Conservation (phyloP, 768 basidiomycete genomes). For the Dentipellis sp. region DNA sequence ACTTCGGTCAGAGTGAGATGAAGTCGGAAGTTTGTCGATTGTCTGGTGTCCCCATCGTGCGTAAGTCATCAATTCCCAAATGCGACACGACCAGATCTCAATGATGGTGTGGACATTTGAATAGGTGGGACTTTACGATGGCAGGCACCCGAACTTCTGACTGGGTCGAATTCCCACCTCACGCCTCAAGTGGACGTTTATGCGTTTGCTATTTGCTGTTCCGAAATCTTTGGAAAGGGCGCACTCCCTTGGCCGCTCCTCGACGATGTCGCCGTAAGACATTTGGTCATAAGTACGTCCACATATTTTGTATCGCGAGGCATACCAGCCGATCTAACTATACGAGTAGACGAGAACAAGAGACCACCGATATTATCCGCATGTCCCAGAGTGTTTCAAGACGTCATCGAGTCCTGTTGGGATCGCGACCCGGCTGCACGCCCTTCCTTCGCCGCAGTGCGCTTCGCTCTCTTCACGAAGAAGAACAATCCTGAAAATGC, state of each 20-base stretch:
- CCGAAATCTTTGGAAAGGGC: constrained; percentile 56
- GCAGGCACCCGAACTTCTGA: constrained; percentile 62
- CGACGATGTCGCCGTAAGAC: constrained; percentile 41
- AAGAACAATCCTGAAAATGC: too few relatives aligned
- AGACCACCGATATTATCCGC: not conserved
- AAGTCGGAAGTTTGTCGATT: constrained; percentile 59
- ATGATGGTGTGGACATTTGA: constrained; percentile 1
- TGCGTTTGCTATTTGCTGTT: constrained; percentile 54
- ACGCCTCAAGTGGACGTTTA: constrained; percentile 59
- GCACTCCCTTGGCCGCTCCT: constrained; percentile 46
- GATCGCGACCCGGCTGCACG: constrained; percentile 37
- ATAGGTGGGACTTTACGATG: constrained; percentile 50
- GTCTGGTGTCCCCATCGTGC: constrained; percentile 32
- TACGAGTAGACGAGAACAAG: not conserved
- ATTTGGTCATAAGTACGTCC: constrained; percentile 37
- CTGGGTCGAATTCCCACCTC: constrained; percentile 30
- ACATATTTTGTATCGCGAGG: too few relatives aligned
- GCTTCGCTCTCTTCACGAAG: too few relatives aligned
- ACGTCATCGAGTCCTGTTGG: constrained; percentile 51
- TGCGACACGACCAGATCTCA: constrained; percentile 1
- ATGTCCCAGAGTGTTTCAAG: not conserved
- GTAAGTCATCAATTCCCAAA: constrained; percentile 15
- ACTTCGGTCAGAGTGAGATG: constrained; percentile 80
- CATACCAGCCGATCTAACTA: not conserved
- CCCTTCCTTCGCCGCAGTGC: constrained; percentile 40